Base-by-base conservation (phyloP, 2,329 filamentous ascomycete species). In the Rhynchosporium graminicola region DNA sequence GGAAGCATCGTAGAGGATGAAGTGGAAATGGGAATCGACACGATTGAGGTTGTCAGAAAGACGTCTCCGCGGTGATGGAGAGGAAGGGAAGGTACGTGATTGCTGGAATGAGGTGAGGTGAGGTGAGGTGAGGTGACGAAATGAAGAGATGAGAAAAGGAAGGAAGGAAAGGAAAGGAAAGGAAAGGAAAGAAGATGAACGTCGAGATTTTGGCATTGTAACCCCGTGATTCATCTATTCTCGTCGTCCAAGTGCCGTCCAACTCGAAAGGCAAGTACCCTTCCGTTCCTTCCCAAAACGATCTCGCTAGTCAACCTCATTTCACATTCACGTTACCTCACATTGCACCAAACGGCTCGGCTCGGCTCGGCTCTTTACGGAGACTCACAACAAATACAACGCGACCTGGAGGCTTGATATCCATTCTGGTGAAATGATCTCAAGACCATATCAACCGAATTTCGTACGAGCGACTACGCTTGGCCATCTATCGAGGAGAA, bases 231-330 rank as follows among this genome's bases (percentile, higher is more conserved):
- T n/a, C n/a, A n/a, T n/a, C n/a, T n/a, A n/a, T n/a, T 20, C 15
- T 29, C 33, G 4, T 12, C 26, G 15, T 38, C 31, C 31, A 38
- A n/a, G 1, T 38, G 20, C 20, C 33, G n/a, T 26, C 8, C 3
- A 10, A 54, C 36, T 54, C 36, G 33, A 54, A 20, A 54, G 51
- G 33, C 36, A 54, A 36, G 51, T 36, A 54, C 9, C 36, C 51
- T 42, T 20, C 36, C 51, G 51, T 13, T 42, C 51, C 20, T 54
- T 54, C 36, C 20, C 3, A 5, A 9, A 28, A 28, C 36, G 33
- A 12, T 45, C 33, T 54, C 50, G n/a, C 47, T 20, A 36, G 47
- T 50, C 7, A 45, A 36, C 6, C 26, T 40, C 31, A 42, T 36
- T 15, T 54, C 51, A 54, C 20, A 29, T 12, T 54, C 36, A 54